These are phyloP conservation scores for Ganoderma lingzhi DNA, from an alignment of 1,284 basidiomycete species.

Conservation along the genomic window DNA sequence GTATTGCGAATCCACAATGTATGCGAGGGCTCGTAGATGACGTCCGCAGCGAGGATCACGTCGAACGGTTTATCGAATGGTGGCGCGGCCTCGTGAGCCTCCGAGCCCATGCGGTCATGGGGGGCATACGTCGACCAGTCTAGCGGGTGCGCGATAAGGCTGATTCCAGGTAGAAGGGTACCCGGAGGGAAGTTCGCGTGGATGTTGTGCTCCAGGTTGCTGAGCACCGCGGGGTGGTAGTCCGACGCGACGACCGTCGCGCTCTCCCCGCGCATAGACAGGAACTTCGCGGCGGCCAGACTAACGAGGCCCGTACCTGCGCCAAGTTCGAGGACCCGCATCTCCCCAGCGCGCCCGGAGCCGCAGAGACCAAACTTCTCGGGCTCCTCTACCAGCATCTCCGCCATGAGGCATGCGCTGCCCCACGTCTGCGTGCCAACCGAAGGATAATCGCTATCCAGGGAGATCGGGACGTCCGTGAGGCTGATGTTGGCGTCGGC, in stretches of 20 bases:
- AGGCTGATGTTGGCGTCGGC: slow-evolving; percentile 55
- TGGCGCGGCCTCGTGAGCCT: slow-evolving; percentile 14
- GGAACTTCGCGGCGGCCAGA: slow-evolving; percentile 64
- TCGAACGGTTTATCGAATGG: slow-evolving; percentile 62
- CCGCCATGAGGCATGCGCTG: slow-evolving; percentile 82
- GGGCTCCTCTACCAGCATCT: slow-evolving; percentile 75
- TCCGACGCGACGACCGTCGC: slow-evolving; percentile 78
- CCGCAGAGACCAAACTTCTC: slow-evolving; percentile 54
- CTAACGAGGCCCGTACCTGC: slow-evolving; percentile 91
- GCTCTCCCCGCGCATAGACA: slow-evolving; percentile 34
- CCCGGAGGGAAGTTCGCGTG: slow-evolving; percentile 59
- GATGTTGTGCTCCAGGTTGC: slow-evolving; percentile 78
- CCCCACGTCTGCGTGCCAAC: slow-evolving; percentile 96
- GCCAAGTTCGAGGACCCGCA: slow-evolving; percentile 83
- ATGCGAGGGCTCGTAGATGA: slow-evolving; percentile 78
- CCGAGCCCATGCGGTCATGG: not conserved
- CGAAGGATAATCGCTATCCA: slow-evolving; percentile 76
- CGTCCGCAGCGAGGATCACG: slow-evolving; percentile 76
- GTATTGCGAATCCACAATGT: slow-evolving; percentile 71
- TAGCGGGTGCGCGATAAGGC: slow-evolving; percentile 48
- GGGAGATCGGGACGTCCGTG: slow-evolving; percentile 73
- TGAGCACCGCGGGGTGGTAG: slow-evolving; percentile 77
- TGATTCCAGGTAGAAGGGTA: slow-evolving; percentile 22
- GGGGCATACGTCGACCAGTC: slow-evolving; percentile 74
- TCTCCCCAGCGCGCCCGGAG: slow-evolving; percentile 11